A percentile compares a stretch with the other conserved stretches of the same genome.
Conservation (phyloP, 1,284 basidiomycete genomes). For the Tremellales sp. region DNA sequence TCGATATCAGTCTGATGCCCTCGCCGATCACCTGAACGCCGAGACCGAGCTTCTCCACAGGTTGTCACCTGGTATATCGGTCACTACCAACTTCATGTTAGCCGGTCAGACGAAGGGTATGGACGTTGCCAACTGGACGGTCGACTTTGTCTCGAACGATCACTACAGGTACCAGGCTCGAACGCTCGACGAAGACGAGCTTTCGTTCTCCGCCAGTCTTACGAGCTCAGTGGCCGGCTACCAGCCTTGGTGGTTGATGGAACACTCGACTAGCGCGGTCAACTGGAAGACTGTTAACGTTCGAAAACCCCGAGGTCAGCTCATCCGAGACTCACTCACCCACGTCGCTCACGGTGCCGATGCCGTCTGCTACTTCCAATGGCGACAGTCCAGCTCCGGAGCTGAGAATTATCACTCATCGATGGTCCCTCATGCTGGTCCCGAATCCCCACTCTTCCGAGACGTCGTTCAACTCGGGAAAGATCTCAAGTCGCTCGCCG, state of each 20-base stretch:
- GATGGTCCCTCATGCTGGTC: slow-evolving; percentile 12
- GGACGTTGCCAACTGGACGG: slow-evolving; percentile 5
- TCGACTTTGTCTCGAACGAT: slow-evolving; percentile 16
- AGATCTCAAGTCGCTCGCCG: slow-evolving; percentile 7
- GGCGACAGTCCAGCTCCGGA: slow-evolving; percentile 9
- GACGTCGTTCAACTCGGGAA: slow-evolving; percentile 10
- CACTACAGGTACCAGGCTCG: slow-evolving; percentile 5
- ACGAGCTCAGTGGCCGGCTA: slow-evolving; percentile 6
- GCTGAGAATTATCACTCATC: slow-evolving; percentile 13
- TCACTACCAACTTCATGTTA: slow-evolving; percentile 15
- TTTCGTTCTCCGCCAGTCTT: slow-evolving; percentile 10
- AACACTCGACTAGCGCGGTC: slow-evolving; percentile 14
- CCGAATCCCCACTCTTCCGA: slow-evolving; percentile 7
- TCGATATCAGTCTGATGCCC: slow-evolving; percentile 9
- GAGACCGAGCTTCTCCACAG: slow-evolving; percentile 7
- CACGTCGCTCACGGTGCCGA: slow-evolving; percentile 14
- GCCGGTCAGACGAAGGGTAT: slow-evolving; percentile 4
- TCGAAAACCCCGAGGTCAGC: slow-evolving; percentile 6
- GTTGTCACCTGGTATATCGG: slow-evolving; percentile 6
- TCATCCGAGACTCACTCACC: slow-evolving; percentile 10
- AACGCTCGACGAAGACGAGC: slow-evolving; percentile 6
- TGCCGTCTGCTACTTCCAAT: slow-evolving; percentile 15
- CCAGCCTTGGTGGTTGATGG: slow-evolving; percentile 14
- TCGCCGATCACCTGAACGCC: slow-evolving; percentile 5
- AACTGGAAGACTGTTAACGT: slow-evolving; percentile 13